Conservation (phyloP, 768 basidiomycete species). For the Lentinus brumalis region DNA sequence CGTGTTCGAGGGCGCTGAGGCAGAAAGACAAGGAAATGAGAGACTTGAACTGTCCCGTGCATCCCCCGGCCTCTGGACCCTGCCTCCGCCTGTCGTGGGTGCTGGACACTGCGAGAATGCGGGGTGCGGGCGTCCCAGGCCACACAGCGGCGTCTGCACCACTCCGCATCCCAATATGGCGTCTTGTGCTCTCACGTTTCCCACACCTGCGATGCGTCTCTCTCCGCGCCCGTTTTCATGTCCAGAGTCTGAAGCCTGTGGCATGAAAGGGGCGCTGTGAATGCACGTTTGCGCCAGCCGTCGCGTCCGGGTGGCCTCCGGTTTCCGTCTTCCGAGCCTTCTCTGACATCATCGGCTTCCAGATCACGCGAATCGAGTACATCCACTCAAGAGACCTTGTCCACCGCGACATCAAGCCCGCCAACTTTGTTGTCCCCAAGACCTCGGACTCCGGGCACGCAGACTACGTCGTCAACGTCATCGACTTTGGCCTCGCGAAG, state of each 20-base stretch:
- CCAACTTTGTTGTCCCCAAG: constrained; percentile 89
- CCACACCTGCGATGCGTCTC: neutral
- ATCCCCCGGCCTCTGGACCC: too few species aligned
- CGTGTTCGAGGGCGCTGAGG: too few species aligned
- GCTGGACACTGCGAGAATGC: constrained; percentile 7
- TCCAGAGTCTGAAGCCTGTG: neutral
- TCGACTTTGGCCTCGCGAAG: constrained; percentile 85
- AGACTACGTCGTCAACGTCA: constrained; percentile 82
- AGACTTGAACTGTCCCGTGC: too few species aligned
- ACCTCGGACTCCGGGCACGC: constrained; percentile 44
- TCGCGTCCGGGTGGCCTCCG: constrained; percentile 4
- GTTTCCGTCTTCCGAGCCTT: constrained; percentile 7
- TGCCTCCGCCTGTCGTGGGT: too few species aligned
- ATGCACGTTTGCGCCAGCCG: neutral
- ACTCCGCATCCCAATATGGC: neutral
- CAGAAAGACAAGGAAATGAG: too few species aligned
- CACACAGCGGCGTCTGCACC: constrained; percentile 6
- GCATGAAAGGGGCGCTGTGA: neutral
- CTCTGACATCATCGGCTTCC: constrained; percentile 21
- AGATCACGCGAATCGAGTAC: constrained; percentile 96
- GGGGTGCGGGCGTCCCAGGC: neutral
- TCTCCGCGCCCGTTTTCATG: neutral
- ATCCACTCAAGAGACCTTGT: constrained; percentile 94
- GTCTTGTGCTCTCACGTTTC: neutral
- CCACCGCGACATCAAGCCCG: constrained; percentile 97